A percentile compares a stretch with the other conserved stretches of the same genome.
phyloP scores from a whole-genome alignment of 1,284 basidiomycete species.

The Megacollybia platyphylla region DNA sequence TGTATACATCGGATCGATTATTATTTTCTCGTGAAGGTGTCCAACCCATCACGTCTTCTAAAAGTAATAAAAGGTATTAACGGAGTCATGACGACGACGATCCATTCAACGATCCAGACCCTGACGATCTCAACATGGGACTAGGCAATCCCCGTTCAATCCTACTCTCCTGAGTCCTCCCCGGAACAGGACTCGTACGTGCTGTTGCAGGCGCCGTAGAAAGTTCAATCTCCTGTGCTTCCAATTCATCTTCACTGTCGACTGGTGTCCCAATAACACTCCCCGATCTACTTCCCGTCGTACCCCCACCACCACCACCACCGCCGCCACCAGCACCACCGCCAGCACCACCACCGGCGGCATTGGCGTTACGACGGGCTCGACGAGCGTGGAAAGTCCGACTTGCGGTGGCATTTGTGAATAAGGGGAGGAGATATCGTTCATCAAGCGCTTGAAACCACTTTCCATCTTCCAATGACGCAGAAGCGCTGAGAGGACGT shows the following conservation, averaged over 20 bases:
- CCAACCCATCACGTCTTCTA: background rate
- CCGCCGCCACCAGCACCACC: slow-evolving; percentile 7
- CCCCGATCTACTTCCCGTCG: slow-evolving; percentile 11
- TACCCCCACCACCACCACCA: slow-evolving; percentile 12
- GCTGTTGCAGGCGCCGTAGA: slow-evolving; percentile 9
- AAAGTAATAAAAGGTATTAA: background rate
- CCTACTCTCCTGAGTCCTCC: slow-evolving; percentile 26
- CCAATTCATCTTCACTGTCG: slow-evolving; percentile 43
- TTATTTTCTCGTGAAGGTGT: background rate
- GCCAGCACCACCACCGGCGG: slow-evolving; percentile 12
- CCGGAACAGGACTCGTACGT: background rate
- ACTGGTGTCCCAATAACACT: slow-evolving; percentile 26
- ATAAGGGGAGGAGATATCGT: slow-evolving; percentile 86
- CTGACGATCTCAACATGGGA: slow-evolving; percentile 34
- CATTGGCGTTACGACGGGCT: slow-evolving; percentile 31
- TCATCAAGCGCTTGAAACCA: slow-evolving; percentile 98
- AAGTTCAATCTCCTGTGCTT: slow-evolving; percentile 24
- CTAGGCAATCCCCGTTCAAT: slow-evolving; percentile 44
- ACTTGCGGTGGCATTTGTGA: slow-evolving; percentile 89
- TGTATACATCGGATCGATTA: background rate
- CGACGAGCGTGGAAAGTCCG: slow-evolving; percentile 76
- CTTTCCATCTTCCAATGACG: slow-evolving; percentile 51
- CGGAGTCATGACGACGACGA: background rate
- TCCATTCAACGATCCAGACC: slow-evolving; percentile 15
- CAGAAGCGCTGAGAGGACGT: slow-evolving; percentile 9